Percentiles rank a stretch among this genome's conserved stretches.
Evolutionary conservation across 2,329 filamentous ascomycete genomes (phyloP).

Genomic region (Alternaria ventricosa): DNA sequence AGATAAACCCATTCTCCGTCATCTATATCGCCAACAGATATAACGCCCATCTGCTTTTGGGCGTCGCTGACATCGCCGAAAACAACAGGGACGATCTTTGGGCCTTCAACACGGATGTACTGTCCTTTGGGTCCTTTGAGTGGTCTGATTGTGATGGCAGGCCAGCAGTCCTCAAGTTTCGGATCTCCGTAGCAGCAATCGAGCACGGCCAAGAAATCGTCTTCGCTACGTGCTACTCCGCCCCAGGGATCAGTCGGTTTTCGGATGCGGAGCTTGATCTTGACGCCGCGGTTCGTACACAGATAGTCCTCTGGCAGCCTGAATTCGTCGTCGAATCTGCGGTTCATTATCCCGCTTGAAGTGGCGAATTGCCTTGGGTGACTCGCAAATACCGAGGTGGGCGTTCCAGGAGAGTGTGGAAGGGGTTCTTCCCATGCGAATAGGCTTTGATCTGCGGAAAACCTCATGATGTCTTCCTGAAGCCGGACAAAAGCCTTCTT

Average conservation of each 20-base stretch:
- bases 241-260: not conserved
- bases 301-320: not conserved
- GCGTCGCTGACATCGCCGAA: not conserved
- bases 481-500: constrained; percentile 28
- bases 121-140: not conserved
- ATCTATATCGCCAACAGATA: not conserved
- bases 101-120: not conserved
- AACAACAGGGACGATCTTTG: not conserved
- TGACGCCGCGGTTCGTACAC: constrained; percentile 8
- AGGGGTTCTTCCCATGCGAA: constrained; percentile 14
- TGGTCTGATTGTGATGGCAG: not conserved
- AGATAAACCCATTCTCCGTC: not conserved
- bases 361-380: not conserved
- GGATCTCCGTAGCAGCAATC: not conserved
- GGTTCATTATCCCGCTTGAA: not conserved
- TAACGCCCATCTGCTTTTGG: not conserved
- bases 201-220: not conserved
- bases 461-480: constrained; percentile 27
- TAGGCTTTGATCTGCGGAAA: constrained; percentile 15
- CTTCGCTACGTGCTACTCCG: not conserved
- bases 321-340: not conserved
- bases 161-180: not conserved
- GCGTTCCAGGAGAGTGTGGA: not conserved
- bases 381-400: not conserved
- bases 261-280: not conserved